Evolutionary conservation across 78 protist species (phyloP), one percentile per base, ranked within the genome.

Genomic region (Dictyostelium purpureum): DNA sequence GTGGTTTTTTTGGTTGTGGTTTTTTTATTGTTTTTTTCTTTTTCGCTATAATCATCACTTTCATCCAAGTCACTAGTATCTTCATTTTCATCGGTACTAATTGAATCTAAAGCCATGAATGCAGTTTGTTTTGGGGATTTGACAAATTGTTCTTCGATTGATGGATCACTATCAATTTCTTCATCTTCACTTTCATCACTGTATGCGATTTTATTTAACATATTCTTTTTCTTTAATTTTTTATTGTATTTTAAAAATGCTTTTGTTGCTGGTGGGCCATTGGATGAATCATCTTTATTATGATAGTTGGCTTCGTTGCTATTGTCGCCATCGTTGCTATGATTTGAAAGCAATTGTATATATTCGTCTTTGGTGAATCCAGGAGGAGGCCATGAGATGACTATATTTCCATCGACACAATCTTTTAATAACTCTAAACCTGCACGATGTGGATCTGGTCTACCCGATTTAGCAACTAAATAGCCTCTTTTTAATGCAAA

Each of bases 311-410:
- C 4, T 14, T 4, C 4, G 18, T 63, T 37, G 26, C 19, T 4
- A 21, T 14, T 28, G 21, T 63, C 40, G n/a, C 4, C n/a, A 14
- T 52, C 11, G 19, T 33, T 51, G 3, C 35, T 35, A 5, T 43
- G 11, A 28, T 40, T 47, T 14, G 37, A 38, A n/a, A 75, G 67
- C 81, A 21, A 47, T 73, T 31, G 57, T 12, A 21, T 49, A n/a
- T 59, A 70, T 24, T 66, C 40, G 14, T 69, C 75, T 37, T 80
- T 51, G 10, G 81, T 63, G 12, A 81, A 77, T 31, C 54, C 79
- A 26, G 95, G 89, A 14, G 89, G 95, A 70, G 87, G 89, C 95
- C 95, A 77, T 33, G 87, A 77, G 16, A 79, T 79, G 4, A 74
- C 76, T 10, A 79, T 38, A 49, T 90, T 79, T 0, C 95, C 95